These are phyloP conservation scores for Pleurotus citrinopileatus DNA, from an alignment of 768 basidiomycete genomes.

Conservation along the genomic window DNA sequence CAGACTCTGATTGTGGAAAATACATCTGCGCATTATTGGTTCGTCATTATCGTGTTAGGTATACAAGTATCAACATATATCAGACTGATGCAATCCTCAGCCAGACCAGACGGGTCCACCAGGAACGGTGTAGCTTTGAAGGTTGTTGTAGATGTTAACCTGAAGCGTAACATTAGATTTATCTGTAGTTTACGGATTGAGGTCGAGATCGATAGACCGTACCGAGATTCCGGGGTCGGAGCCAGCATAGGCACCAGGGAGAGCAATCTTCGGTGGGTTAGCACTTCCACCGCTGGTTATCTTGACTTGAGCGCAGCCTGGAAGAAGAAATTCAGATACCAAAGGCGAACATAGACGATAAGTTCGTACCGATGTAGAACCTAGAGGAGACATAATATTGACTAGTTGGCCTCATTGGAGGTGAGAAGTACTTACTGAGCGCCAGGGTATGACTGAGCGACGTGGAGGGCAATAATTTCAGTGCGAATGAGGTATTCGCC, in stretches of 20 bases:
- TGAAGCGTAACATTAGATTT: too few relatives aligned
- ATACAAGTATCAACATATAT: too few relatives aligned
- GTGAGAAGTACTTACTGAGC: constrained; percentile 21
- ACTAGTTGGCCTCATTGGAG: background rate
- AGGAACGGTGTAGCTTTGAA: constrained; percentile 46
- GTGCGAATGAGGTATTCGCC: constrained; percentile 50
- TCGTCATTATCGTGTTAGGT: too few relatives aligned
- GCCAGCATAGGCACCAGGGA: constrained; percentile 45
- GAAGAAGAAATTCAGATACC: background rate
- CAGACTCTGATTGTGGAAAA: too few relatives aligned
- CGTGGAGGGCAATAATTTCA: constrained; percentile 32
- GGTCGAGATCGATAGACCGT: constrained; percentile 3
- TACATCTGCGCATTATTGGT: too few relatives aligned
- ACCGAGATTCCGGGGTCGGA: constrained; percentile 52
- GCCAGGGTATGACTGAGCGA: constrained; percentile 33
- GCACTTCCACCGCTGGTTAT: constrained; percentile 44
- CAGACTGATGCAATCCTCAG: too few relatives aligned
- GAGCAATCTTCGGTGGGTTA: constrained; percentile 43
- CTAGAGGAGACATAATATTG: constrained; percentile 21
- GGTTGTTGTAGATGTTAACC: constrained; percentile 57
- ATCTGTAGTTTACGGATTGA: background rate
- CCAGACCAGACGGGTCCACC: constrained; percentile 39
- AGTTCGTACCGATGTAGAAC: constrained; percentile 38
- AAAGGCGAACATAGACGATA: background rate
- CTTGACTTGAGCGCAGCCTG: constrained; percentile 48